Evolutionary conservation across 169 alveolate genomes (phyloP), one percentile per base, ranked within the genome.

Genomic region (Cryptosporidium canis): DNA sequence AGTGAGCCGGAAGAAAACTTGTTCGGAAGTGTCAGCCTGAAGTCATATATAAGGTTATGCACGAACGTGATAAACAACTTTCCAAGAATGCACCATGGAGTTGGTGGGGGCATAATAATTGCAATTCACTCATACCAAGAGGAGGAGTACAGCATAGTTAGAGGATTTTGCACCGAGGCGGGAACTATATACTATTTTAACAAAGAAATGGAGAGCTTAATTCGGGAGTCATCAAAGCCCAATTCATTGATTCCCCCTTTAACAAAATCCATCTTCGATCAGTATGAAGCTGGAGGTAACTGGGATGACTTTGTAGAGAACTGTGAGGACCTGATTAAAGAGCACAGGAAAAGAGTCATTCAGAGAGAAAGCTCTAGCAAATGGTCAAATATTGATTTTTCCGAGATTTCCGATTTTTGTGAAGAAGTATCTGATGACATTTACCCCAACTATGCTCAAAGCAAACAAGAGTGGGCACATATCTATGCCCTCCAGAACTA

Each of bases 81-180:
- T 14, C 87, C 87, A 27, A 77, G 61, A 55, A 11, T 77, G 27
- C 87, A 77, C 24, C 51, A 55, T 43, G 87, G 87, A 24, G 44
- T 58, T 39, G 87, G 77, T 12, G 87, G 87, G 24, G 87, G 87
- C 18, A 77, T 77, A 18, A 37, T 77, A 37, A 39, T 77, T 27
- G 87, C 87, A 14, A 56, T 77, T 16, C 41, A 77, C 16, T 58
- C 87, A 41, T 77, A 58, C 27, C 87, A 77, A 24, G 87, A 77
- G 14, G 87, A 77, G 4, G 87, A 77, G 27, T 18, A 77, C 39
- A 58, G 24, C 16, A 77, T 77, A 29, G 4, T 77, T 37, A 56
- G 39, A n/a, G 87, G 87, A 27, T 77, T 77, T 39, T 77, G 87
- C 37, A 77, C 87, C 29, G 87, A 77, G 31, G 87, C 87, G 5